Percentiles rank a stretch among this genome's conserved stretches.
These are phyloP conservation scores for Trametes maxima DNA, from an alignment of 768 basidiomycete genomes.

Conservation along the genomic window DNA sequence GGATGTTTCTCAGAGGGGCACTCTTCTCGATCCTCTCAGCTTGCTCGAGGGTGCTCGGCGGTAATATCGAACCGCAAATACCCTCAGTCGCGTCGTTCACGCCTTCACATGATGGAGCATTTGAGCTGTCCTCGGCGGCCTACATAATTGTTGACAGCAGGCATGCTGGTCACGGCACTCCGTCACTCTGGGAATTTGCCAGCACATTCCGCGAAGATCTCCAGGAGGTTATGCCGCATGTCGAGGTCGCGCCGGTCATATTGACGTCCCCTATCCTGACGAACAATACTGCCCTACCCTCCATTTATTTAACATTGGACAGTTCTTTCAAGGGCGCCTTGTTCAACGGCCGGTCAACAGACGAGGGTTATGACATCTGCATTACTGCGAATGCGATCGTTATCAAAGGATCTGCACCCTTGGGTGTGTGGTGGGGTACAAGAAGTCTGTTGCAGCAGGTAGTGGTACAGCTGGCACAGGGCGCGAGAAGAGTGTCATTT, in stretches of 20 bases:
- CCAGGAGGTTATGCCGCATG: slow-evolving; percentile 34
- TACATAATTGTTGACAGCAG: slow-evolving; percentile 40
- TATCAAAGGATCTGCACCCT: slow-evolving; percentile 36
- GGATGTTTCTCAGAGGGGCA: neutral
- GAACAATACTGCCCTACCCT: slow-evolving; percentile 15
- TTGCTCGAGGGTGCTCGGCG: slow-evolving; percentile 5
- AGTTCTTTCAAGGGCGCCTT: slow-evolving; percentile 32
- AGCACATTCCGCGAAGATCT: slow-evolving; percentile 42
- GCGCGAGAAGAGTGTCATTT: slow-evolving; percentile 25
- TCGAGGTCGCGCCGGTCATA: slow-evolving; percentile 26
- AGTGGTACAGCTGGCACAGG: slow-evolving; percentile 29
- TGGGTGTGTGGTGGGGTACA: slow-evolving; percentile 49
- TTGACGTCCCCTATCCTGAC: slow-evolving; percentile 13
- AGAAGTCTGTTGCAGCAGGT: slow-evolving; percentile 46
- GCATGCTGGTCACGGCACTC: slow-evolving; percentile 30
- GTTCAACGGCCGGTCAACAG: slow-evolving; percentile 41
- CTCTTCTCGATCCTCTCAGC: neutral
- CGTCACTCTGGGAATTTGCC: slow-evolving; percentile 40
- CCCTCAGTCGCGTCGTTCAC: slow-evolving; percentile 41
- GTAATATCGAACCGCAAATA: slow-evolving; percentile 36
- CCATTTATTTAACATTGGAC: slow-evolving; percentile 38
- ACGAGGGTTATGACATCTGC: slow-evolving; percentile 43
- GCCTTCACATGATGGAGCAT: slow-evolving; percentile 26
- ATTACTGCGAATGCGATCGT: slow-evolving; percentile 34
- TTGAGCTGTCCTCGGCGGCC: slow-evolving; percentile 35